Evolutionary conservation across 176 grass and related monocot genomes (phyloP), one percentile per base, ranked within the genome.

Genomic region (Bothriochloa decipiens): DNA sequence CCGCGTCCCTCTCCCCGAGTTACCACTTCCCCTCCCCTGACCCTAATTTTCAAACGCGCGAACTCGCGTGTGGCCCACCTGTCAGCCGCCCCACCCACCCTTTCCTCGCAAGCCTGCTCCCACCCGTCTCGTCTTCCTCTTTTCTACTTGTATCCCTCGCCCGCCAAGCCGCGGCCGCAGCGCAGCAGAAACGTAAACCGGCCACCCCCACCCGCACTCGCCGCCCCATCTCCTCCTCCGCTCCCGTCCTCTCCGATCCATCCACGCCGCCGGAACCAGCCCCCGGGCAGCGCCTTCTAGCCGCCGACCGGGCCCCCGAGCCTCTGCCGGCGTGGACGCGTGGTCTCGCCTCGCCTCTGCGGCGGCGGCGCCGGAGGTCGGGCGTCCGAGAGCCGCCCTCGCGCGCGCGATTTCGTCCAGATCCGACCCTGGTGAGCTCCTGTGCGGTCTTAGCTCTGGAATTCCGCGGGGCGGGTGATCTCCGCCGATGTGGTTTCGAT

Each of bases 21-120:
- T 62, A 10, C 53, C 20, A 35, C 64, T 13, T 7, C 7, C 57
- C 13, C 13, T 7, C 4, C 57, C 8, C 36, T 5, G 66, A 62
- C 75, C 84, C 89, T 80, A 84, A 84, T 80, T 84, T 87, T 91
- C 76, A 91, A 91, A 91, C 61, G 45, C 7, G 35, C 25, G 50
- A 81, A 70, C 29, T 81, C 75, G 58, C 53, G 37, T 18, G 5
- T 12, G 74, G 11, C 25, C 85, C 81, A 72, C 89, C 64, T 12
- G 41, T 22, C 20, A 79, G 67, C 15, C 35, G 5, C 5, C 39
- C 63, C 76, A 80, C 76, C 76, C 80, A 81, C 52, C 35, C 35
- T 5, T 36, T 36, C 35, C 41, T 70, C 11, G 23, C 89, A 69
- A 53, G 70, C 2, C 23, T 35, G 50, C 62, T 22, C 75, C 33